These are phyloP conservation scores for Wickerhamomyces alni DNA, from an alignment of 805 yeast genomes.

Conservation along the genomic window DNA sequence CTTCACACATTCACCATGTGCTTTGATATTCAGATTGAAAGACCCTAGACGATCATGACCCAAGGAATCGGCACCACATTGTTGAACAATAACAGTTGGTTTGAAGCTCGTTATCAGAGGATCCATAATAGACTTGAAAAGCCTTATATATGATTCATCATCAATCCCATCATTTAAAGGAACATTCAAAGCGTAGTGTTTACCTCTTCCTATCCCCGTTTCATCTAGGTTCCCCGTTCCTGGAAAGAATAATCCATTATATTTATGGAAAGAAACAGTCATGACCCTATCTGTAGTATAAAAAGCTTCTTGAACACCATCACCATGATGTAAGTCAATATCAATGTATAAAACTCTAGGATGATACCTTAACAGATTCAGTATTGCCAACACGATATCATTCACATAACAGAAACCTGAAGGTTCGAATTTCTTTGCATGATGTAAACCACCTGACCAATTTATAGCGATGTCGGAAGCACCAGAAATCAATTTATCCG, in stretches of 20 bases:
- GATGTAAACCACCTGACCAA: slow-evolving; percentile 96
- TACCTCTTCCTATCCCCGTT: slow-evolving; percentile 83
- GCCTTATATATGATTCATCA: slow-evolving; percentile 72
- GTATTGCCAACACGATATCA: slow-evolving; percentile 85
- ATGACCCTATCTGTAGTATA: slow-evolving; percentile 91
- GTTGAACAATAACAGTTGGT: slow-evolving; percentile 91
- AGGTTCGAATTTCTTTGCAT: slow-evolving; percentile 92
- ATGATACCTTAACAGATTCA: slow-evolving; percentile 80
- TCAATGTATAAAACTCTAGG: slow-evolving; percentile 92
- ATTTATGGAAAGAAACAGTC: slow-evolving; percentile 95
- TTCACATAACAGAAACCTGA: slow-evolving; percentile 93
- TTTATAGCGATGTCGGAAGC: slow-evolving; percentile 92
- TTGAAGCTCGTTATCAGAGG: slow-evolving; percentile 88
- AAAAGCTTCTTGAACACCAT: slow-evolving; percentile 97
- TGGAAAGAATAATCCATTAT: slow-evolving; percentile 91
- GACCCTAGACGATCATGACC: slow-evolving; percentile 93
- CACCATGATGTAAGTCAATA: slow-evolving; percentile 95
- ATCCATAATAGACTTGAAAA: slow-evolving; percentile 80
- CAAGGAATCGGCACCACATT: slow-evolving; percentile 95
- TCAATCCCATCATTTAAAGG: slow-evolving; percentile 95
- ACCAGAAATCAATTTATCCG: slow-evolving; percentile 77
- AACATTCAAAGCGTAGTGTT: slow-evolving; percentile 81
- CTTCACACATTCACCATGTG: slow-evolving; percentile 93
- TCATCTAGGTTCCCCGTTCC: slow-evolving; percentile 95
- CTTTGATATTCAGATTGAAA: slow-evolving; percentile 85